A percentile compares a stretch with the other conserved stretches of the same genome.
Conservation (phyloP, 108 stramenopile species). For the Bacterosira constricta region DNA sequence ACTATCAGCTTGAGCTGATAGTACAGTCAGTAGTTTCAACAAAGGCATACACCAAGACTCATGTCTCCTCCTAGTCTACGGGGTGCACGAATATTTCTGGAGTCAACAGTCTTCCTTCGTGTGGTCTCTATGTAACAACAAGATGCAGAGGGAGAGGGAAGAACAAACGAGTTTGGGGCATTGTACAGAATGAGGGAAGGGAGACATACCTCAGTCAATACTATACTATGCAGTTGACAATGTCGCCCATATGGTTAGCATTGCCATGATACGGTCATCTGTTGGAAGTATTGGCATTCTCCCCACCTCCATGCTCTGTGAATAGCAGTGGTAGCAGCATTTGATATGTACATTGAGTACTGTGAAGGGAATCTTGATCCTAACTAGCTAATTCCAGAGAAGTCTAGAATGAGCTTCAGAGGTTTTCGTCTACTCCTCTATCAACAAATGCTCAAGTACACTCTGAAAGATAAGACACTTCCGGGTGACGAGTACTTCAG, state of each 20-base stretch:
- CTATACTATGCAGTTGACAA: neutral
- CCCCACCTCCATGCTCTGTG: neutral
- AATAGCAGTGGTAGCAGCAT: neutral
- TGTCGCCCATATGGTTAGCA: neutral
- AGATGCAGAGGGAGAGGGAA: neutral
- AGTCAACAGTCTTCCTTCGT: neutral
- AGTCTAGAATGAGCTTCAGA: neutral
- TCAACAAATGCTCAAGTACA: neutral
- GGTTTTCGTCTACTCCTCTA: neutral
- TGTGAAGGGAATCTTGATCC: neutral
- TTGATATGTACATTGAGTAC: neutral
- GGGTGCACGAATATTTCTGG: neutral
- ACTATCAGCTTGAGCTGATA: too few species aligned
- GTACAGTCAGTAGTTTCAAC: too few species aligned
- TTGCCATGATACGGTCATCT: neutral
- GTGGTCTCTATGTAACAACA: neutral
- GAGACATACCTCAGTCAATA: neutral
- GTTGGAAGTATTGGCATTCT: conserved; percentile 9
- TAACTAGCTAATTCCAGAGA: neutral
- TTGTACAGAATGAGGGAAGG: neutral
- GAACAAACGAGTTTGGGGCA: neutral
- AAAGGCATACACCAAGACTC: neutral
- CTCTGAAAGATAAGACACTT: neutral
- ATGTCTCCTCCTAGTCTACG: conserved; percentile 1
- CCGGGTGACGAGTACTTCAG: neutral